These are phyloP conservation scores for Zasmidium citrigriseum DNA, from an alignment of 2,329 filamentous ascomycete genomes.

Conservation along the genomic window DNA sequence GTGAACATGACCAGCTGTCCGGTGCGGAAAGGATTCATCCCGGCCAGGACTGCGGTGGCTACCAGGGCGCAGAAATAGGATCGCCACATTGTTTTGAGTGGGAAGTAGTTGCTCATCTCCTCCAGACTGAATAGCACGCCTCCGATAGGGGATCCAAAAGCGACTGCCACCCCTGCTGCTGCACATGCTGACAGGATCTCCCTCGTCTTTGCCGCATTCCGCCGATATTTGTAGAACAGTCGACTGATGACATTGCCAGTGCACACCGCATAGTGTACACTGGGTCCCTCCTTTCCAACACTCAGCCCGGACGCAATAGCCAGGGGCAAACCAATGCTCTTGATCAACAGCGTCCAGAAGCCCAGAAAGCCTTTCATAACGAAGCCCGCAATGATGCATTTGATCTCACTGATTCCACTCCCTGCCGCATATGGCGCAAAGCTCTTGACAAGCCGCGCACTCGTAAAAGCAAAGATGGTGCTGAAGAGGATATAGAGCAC, in stretches of 20 bases:
- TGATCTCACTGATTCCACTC: conserved; percentile 97
- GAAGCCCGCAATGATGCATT: conserved; percentile 97
- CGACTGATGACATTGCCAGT: conserved; percentile 95
- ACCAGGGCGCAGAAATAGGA: conserved; percentile 98
- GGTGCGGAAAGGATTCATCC: conserved; percentile 96
- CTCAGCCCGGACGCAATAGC: conserved; percentile 93
- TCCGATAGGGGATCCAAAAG: conserved; percentile 95
- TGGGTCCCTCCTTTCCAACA: conserved; percentile 95
- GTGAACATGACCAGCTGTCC: conserved; percentile 99
- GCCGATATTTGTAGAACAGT: conserved; percentile 87
- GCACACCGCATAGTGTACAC: conserved; percentile 98
- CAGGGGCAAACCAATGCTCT: conserved; percentile 85
- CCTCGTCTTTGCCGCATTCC: conserved; percentile 88
- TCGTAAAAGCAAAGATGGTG: conserved; percentile 72
- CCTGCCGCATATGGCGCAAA: conserved; percentile 96
- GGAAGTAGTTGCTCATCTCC: conserved; percentile 96
- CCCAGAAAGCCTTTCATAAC: conserved; percentile 99
- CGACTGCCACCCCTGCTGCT: conserved; percentile 91
- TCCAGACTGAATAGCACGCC: conserved; percentile 95
- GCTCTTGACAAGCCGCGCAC: conserved; percentile 80
- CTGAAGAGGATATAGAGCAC: conserved; percentile 84
- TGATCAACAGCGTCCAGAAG: conserved; percentile 88
- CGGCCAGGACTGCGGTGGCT: conserved; percentile 85
- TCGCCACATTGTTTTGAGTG: conserved; percentile 94
- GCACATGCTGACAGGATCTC: conserved; percentile 95